Evolutionary conservation across 371 early-diverging fungal species (phyloP).

Genomic region (Agmasoma carcini): DNA sequence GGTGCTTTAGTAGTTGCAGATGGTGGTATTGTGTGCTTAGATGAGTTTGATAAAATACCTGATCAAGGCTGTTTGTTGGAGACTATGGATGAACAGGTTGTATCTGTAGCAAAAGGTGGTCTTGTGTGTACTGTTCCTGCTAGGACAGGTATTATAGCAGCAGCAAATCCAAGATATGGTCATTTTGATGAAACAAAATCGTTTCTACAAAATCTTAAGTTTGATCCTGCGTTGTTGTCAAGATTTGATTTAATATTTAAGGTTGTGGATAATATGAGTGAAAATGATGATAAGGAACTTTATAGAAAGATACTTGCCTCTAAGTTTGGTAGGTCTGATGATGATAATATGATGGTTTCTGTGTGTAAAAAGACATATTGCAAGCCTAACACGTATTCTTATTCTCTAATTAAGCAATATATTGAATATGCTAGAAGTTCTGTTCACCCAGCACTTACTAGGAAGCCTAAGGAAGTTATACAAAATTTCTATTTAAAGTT

Average conservation of each 20-base stretch:
- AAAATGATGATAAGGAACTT: constrained; percentile 32
- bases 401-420: constrained; percentile 56
- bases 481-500: constrained; percentile 30
- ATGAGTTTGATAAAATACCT: constrained; percentile 59
- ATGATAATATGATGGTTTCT: background rate
- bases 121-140: constrained; percentile 49
- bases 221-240: constrained; percentile 40
- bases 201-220: constrained; percentile 43
- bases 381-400: background rate
- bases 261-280: constrained; percentile 39
- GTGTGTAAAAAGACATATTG: background rate
- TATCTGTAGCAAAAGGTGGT: constrained; percentile 52
- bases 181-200: constrained; percentile 50
- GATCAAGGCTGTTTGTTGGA: constrained; percentile 50
- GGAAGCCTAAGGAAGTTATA: constrained; percentile 36
- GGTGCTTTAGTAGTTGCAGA: constrained; percentile 58
- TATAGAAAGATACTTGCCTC: constrained; percentile 21
- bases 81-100: constrained; percentile 48
- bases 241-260: constrained; percentile 51
- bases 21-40: constrained; percentile 58
- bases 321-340: background rate
- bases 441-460: constrained; percentile 44
- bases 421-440: constrained; percentile 44
- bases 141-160: constrained; percentile 47
- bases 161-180: constrained; percentile 51